Evolutionary conservation across 331 rosid species (phyloP), one percentile per base, ranked within the genome.

Genomic region (Saraca asoca): DNA sequence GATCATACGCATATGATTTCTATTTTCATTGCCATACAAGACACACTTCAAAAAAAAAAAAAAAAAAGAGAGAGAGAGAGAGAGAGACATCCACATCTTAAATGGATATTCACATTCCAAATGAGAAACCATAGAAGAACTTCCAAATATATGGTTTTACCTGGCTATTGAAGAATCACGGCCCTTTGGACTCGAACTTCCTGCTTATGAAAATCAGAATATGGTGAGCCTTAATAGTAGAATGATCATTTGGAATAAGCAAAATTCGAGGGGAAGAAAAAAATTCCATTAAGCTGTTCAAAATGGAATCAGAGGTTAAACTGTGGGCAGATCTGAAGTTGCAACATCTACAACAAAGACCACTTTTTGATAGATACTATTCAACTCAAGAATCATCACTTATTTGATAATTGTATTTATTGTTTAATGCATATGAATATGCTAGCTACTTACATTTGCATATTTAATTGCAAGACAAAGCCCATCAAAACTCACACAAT

Each of bases 101-200:
- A 15, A 66, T 46, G 59, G 18, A 66, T 41, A 69, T 51, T 51
- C 42, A 45, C 7, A 37, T 54, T 72, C 56, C 29, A 46, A 59
- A 15, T 42, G 66, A 53, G 46, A 53, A 71, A 42, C 18, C 61
- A 54, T 29, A 59, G 61, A 15, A 29, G 46, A 51, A 52, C n/a
- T 51, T 33, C 51, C 69, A 60, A 18, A 33, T 16, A 12, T 39
- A 73, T 29, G 50, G 35, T 43, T 46, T 68, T 73, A 81, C 85
- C 85, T 81, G 45, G 64, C 45, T 48, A 64, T 46, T 24, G 75
- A 54, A 0, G 10, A 46, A 48, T 56, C 51, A 54, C 7, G 79
- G 33, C 55, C 60, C 56, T 59, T 75, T 49, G 80, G 51, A 48
- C 76, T 73, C 45, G 85, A 59, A 35, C 75, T 81, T 81, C 79